These are phyloP conservation scores for Diaporthe sp. DNA, from an alignment of 2,329 filamentous ascomycete genomes.

Conservation along the genomic window DNA sequence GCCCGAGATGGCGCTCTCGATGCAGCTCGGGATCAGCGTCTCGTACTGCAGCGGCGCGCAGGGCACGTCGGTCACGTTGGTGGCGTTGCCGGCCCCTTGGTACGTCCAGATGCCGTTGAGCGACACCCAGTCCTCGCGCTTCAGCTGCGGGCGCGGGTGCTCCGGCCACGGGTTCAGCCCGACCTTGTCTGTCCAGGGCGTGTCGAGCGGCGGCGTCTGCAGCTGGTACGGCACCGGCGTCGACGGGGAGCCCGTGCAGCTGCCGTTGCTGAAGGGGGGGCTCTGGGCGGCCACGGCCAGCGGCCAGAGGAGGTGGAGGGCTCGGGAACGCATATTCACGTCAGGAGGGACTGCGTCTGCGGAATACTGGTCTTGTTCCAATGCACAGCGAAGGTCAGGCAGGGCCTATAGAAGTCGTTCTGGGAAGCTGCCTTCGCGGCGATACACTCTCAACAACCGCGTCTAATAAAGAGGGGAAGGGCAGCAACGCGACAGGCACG, in stretches of 20 bases:
- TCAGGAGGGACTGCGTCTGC: background rate
- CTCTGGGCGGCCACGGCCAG: background rate
- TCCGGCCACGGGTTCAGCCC: slow-evolving; percentile 70
- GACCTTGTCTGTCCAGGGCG: slow-evolving; percentile 66
- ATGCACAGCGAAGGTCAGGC: background rate
- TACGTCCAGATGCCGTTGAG: slow-evolving; percentile 73
- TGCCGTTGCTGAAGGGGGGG: background rate
- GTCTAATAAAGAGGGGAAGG: slow-evolving; percentile 14
- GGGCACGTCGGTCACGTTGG: slow-evolving; percentile 44
- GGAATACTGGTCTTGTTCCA: background rate
- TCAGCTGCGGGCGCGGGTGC: slow-evolving; percentile 70
- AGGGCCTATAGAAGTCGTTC: background rate
- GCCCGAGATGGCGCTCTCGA: slow-evolving; percentile 64
- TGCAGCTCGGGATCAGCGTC: slow-evolving; percentile 58
- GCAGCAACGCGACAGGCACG: slow-evolving; percentile 8
- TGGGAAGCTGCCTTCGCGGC: background rate
- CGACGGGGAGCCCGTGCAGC: slow-evolving; percentile 2
- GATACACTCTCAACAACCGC: background rate
- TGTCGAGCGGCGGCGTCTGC: slow-evolving; percentile 60
- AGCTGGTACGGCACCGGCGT: slow-evolving; percentile 51
- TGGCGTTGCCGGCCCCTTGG: slow-evolving; percentile 50
- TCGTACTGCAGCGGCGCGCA: slow-evolving; percentile 53
- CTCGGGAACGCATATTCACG: background rate
- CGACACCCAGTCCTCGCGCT: slow-evolving; percentile 66
- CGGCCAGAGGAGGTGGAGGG: slow-evolving; percentile 25